These are phyloP conservation scores for Breviolum minutum DNA, from an alignment of 73 alveolate species.

Conservation along the genomic window DNA sequence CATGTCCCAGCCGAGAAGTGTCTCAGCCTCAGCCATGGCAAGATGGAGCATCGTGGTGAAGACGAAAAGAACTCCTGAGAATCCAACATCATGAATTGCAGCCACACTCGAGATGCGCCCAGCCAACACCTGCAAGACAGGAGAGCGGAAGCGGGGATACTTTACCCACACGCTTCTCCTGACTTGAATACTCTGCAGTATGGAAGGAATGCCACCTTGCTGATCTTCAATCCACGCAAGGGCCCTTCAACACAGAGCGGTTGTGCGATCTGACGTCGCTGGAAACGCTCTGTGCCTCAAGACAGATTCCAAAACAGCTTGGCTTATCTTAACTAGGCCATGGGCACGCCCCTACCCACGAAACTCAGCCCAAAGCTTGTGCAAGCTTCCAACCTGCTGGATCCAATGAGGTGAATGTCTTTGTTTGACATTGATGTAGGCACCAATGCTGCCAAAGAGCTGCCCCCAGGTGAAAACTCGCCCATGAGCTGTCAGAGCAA, in stretches of 20 bases:
- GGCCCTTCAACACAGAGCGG: conserved; percentile 85
- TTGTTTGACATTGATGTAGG: not conserved
- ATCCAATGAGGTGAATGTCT: not conserved
- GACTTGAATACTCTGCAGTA: not conserved
- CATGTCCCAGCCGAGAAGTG: conserved; percentile 90
- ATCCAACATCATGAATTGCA: conserved; percentile 40
- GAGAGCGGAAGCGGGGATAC: not conserved
- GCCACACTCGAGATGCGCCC: conserved; percentile 78
- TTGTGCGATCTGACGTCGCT: conserved; percentile 67
- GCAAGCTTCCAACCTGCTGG: conserved; percentile 50
- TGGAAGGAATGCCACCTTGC: conserved; percentile 22
- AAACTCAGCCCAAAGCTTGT: conserved; percentile 28
- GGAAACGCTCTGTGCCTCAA: conserved; percentile 76
- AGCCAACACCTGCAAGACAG: conserved; percentile 34
- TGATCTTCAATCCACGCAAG: conserved; percentile 76
- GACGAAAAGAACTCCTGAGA: not conserved
- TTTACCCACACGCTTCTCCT: no score
- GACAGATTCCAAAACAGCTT: not conserved
- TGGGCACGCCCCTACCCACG: not conserved
- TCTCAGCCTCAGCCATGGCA: conserved; percentile 18
- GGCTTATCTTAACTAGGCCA: not conserved
- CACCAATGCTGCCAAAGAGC: not conserved
- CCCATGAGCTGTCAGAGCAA: conserved; percentile 78
- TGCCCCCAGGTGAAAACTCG: conserved; percentile 89
- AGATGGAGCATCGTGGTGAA: not conserved